Percentiles rank a stretch among this genome's conserved stretches.
Conservation (phyloP, 140 eudicot species). For the Senecio squalidus region DNA sequence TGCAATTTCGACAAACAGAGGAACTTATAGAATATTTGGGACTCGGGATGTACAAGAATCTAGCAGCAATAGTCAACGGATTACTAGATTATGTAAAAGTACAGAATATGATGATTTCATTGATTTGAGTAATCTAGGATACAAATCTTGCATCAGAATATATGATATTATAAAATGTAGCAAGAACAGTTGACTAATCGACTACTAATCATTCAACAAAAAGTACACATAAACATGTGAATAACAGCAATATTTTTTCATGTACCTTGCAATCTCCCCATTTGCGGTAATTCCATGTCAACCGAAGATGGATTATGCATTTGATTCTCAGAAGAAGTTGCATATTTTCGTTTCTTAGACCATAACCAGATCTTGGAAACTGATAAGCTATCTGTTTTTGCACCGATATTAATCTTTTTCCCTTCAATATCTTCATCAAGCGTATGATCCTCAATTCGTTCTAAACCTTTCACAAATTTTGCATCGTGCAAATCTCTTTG, state of each 20-base stretch:
- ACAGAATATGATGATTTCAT: constrained; percentile 16
- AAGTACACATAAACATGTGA: constrained; percentile 23
- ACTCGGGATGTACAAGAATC: constrained; percentile 14
- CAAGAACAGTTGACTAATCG: constrained; percentile 18
- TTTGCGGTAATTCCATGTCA: constrained; percentile 55
- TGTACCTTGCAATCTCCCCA: constrained; percentile 48
- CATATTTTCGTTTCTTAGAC: constrained; percentile 72
- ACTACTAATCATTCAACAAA: constrained; percentile 28
- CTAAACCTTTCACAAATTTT: constrained; percentile 34
- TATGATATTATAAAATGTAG: constrained; percentile 13
- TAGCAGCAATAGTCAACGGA: constrained; percentile 12
- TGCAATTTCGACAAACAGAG: constrained; percentile 3
- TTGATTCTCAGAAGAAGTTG: constrained; percentile 47
- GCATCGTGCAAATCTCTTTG: constrained; percentile 26
- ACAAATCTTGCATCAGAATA: constrained; percentile 29
- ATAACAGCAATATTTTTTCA: constrained; percentile 28
- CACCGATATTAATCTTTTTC: constrained; percentile 68
- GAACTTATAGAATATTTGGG: neutral
- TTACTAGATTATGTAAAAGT: constrained; percentile 12
- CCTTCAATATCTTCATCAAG: constrained; percentile 53
- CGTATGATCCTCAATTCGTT: constrained; percentile 13
- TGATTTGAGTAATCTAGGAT: neutral
- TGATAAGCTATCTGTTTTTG: constrained; percentile 85
- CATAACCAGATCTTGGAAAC: constrained; percentile 98
- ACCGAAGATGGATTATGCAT: constrained; percentile 43